Conservation (phyloP, 495 filamentous ascomycete genomes). For the Talaromyces wortmannii region DNA sequence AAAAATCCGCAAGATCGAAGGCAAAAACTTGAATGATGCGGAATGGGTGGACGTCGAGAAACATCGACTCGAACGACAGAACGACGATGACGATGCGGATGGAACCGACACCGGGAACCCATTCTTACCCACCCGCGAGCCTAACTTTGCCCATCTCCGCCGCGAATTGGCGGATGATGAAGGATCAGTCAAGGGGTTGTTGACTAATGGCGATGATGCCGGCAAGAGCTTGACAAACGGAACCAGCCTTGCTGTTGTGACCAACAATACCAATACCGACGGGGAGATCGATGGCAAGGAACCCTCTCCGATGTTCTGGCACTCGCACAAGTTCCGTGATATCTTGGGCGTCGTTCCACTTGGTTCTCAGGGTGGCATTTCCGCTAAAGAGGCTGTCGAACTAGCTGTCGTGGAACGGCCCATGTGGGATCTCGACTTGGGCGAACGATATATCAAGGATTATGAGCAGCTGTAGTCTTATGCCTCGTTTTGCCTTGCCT, state of each 20-base stretch:
- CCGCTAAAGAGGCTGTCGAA: conserved; percentile 40
- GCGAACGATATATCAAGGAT: conserved; percentile 62
- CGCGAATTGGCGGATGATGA: conserved; percentile 6
- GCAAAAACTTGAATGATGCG: conserved; percentile 17
- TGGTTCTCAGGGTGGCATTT: conserved; percentile 18
- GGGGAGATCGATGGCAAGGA: background rate
- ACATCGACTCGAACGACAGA: conserved; percentile 38
- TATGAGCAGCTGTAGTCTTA: conserved; percentile 41
- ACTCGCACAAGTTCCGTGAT: conserved; percentile 82
- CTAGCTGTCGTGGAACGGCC: conserved; percentile 86
- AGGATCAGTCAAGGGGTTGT: background rate
- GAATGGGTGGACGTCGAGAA: conserved; percentile 39
- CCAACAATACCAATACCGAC: background rate
- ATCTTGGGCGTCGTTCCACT: conserved; percentile 84
- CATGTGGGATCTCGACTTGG: conserved; percentile 73
- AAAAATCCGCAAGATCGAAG: conserved; percentile 47
- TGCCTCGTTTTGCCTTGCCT: background rate
- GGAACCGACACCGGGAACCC: conserved; percentile 4
- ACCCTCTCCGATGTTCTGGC: conserved; percentile 54
- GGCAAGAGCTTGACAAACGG: background rate
- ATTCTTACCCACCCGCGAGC: conserved; percentile 23
- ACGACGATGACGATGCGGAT: conserved; percentile 30
- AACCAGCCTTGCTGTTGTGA: background rate
- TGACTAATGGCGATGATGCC: background rate
- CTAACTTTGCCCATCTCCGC: conserved; percentile 25